These are phyloP conservation scores for Talaromyces islandicus DNA, from an alignment of 2,329 filamentous ascomycete species.

Conservation along the genomic window DNA sequence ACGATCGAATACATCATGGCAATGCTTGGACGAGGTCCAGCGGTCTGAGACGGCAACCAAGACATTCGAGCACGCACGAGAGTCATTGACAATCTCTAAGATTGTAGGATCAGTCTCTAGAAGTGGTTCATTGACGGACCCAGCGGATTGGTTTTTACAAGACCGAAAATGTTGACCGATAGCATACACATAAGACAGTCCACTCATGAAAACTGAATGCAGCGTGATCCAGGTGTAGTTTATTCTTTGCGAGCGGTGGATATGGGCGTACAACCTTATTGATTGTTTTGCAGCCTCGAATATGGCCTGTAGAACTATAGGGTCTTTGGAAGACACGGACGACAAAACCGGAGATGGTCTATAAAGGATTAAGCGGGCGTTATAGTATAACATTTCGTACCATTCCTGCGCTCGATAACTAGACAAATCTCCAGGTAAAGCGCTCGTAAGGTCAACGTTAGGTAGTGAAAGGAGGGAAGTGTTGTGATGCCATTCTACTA, in stretches of 20 bases:
- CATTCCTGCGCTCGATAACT: conserved; percentile 38
- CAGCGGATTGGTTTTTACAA: conserved; percentile 12
- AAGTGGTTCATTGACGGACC: conserved; percentile 9
- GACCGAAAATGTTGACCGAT: conserved; percentile 36
- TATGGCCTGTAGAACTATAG: conserved; percentile 28
- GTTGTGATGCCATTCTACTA: background rate
- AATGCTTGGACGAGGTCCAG: conserved; percentile 36
- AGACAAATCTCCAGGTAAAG: conserved; percentile 22
- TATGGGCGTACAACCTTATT: conserved; percentile 39
- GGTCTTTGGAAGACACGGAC: conserved; percentile 19
- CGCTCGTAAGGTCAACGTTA: conserved; percentile 4
- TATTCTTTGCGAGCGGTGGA: conserved; percentile 37
- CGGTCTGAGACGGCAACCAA: conserved; percentile 41
- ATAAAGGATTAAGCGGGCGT: conserved; percentile 39
- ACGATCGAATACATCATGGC: conserved; percentile 39
- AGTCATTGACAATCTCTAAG: conserved; percentile 40
- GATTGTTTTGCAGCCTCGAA: conserved; percentile 35
- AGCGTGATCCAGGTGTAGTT: conserved; percentile 39
- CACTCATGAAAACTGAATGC: conserved; percentile 45
- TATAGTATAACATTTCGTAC: conserved; percentile 41
- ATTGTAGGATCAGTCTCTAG: conserved; percentile 32
- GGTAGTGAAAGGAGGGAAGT: background rate
- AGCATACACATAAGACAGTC: conserved; percentile 40
- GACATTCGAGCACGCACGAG: conserved; percentile 40
- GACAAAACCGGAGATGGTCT: conserved; percentile 33